A percentile compares a stretch with the other conserved stretches of the same genome.
Conservation (phyloP, 257 asterid species). For the Mitragyna speciosa region DNA sequence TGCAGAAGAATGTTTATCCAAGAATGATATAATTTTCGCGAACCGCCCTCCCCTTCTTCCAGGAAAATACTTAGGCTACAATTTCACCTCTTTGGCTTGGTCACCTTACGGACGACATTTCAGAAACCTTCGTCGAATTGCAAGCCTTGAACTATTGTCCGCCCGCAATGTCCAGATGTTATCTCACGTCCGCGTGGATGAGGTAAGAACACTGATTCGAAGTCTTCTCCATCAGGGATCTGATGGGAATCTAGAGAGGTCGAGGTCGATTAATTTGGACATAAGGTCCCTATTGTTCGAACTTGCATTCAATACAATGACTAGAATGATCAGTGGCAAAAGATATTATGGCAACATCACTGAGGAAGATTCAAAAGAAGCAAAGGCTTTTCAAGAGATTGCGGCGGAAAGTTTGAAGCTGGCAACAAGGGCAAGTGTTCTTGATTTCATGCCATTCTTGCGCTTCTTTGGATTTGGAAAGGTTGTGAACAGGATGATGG, state of each 20-base stretch:
- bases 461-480: slow-evolving; percentile 34
- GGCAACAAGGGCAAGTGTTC: not conserved
- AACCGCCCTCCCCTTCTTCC: slow-evolving; percentile 9
- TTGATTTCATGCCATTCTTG: slow-evolving; percentile 37
- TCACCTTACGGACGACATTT: not conserved
- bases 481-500: slow-evolving; percentile 21
- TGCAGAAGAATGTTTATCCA: slow-evolving; percentile 5
- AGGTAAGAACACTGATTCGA: not conserved
- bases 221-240: not conserved
- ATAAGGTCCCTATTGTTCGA: not conserved
- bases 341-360: not conserved
- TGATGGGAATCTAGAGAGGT: not conserved
- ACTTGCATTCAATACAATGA: not conserved
- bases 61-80: not conserved
- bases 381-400: not conserved
- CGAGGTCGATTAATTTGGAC: no score
- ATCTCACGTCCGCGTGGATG: not conserved
- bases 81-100: not conserved
- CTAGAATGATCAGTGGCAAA: not conserved
- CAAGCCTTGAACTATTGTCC: not conserved
- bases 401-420: not conserved
- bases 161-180: not conserved
- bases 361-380: not conserved
- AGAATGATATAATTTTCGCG: slow-evolving; percentile 1
- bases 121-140: slow-evolving; percentile 7